Base-by-base conservation (phyloP, 208 protist species). In the Zelonia costaricensis region DNA sequence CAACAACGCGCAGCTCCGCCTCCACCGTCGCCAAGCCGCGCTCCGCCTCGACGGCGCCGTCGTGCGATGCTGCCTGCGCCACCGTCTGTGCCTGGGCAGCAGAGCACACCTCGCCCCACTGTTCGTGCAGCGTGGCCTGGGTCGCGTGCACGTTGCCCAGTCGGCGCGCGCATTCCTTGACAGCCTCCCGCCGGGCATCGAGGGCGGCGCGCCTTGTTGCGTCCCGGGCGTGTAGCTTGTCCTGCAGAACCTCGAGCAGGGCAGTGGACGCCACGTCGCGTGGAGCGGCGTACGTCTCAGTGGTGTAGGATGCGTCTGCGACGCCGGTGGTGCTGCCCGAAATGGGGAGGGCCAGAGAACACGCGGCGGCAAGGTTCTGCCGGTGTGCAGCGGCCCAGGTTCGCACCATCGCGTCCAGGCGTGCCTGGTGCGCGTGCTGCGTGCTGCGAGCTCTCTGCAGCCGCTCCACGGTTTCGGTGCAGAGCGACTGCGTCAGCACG, bases 301-400 rank as follows among this genome's bases (percentile, higher is more conserved):
- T 39, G 16, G 36, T 35, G 39, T 49, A 62, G 22, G 42, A 18
- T 18, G 49, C 62, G 25, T 60, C 45, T 20, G 20, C 42, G n/a
- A 48, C 55, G 47, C 30, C 30, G 52, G 30, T 6, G 18, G 20
- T 43, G 33, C 40, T 61, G 56, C 62, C 46, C 20, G 63, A 61
- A 4, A 75, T 22, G 8, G 62, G 68, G 12, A 80, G 38, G 18
- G 59, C 30, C 1, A 89, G 64, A 15, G 48, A 48, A 44, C 72
- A 63, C 12, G 70, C 65, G 27, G 79, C 76, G 20, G 57, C 45
- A 16, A 92, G 74, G 39, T 78, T 61, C 51, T 88, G 76, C 15
- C 78, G 74, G 57, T 84, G 79, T 47, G 83, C 81, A 13, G 67
- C 62, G 64, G 82, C 81, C 85, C 85, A 92, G 33, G 70, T 47